These are phyloP conservation scores for Sclerotinia sclerotiorum DNA, from an alignment of 2,329 filamentous ascomycete genomes.

Conservation along the genomic window DNA sequence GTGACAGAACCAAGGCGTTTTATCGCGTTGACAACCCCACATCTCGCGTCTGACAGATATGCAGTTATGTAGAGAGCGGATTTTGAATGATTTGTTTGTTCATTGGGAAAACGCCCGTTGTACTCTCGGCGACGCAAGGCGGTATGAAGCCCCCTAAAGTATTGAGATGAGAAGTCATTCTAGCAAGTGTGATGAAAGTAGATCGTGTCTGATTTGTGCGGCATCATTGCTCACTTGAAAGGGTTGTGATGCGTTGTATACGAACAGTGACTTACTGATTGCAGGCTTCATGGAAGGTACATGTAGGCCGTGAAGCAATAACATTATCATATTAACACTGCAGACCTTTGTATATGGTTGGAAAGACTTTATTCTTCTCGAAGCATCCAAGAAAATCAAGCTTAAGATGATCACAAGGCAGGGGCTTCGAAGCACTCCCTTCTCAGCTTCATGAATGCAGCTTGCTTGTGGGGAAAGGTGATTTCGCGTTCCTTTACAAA, in stretches of 20 bases:
- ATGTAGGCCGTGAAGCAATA: background rate
- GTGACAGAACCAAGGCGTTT: background rate
- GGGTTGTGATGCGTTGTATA: background rate
- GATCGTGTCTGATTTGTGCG: background rate
- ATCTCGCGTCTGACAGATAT: background rate
- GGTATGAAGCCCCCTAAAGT: background rate
- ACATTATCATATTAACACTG: background rate
- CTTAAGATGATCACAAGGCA: slow-evolving; percentile 38
- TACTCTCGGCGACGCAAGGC: background rate
- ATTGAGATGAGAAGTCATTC: background rate
- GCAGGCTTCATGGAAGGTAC: background rate
- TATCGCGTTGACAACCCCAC: background rate
- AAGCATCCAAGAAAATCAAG: background rate
- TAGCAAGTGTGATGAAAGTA: background rate
- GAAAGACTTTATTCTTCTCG: background rate
- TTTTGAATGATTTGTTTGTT: background rate
- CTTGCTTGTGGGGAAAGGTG: slow-evolving; percentile 87
- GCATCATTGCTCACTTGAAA: background rate
- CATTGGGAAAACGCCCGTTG: too few relatives aligned
- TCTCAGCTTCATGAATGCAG: slow-evolving; percentile 77
- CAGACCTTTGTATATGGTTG: background rate
- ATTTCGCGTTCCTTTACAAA: slow-evolving; percentile 88
- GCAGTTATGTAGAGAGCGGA: background rate
- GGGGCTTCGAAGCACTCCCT: slow-evolving; percentile 80
- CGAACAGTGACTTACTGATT: background rate